Conservation (phyloP, 371 early-diverging fungal genomes). For the Dentiscutata heterogama region DNA sequence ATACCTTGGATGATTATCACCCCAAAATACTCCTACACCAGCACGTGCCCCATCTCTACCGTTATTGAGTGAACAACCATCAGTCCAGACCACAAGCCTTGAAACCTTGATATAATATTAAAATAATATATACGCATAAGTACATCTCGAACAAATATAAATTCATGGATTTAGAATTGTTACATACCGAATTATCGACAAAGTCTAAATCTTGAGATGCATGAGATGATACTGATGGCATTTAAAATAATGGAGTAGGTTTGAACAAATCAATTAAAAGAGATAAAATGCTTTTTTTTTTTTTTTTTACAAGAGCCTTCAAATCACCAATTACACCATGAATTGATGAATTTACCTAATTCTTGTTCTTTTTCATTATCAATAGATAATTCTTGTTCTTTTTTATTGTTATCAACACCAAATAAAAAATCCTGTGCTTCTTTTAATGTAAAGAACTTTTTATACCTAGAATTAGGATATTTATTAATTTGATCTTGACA, state of each 20-base stretch:
- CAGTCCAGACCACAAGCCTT: conserved; percentile 73
- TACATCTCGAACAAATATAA: background rate
- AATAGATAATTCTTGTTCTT: no score
- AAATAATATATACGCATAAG: background rate
- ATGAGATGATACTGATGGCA: no score
- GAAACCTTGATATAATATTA: background rate
- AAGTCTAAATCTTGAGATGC: no score
- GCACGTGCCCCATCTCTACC: conserved; percentile 71
- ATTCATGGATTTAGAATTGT: no score
- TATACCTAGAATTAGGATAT: conserved; percentile 13
- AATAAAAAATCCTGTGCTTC: conserved; percentile 17
- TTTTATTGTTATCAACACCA: background rate
- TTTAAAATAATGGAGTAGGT: no score
- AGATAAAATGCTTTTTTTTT: no score
- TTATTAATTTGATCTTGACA: conserved; percentile 14
- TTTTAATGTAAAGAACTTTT: conserved; percentile 18
- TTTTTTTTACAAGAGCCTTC: no score
- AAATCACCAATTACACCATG: no score
- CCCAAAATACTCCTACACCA: conserved; percentile 90
- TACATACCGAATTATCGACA: no score
- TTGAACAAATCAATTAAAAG: no score
- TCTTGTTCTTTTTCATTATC: no score
- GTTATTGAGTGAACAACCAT: conserved; percentile 81
- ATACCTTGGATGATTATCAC: conserved; percentile 68
- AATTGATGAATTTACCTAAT: no score